phyloP scores from a whole-genome alignment of 192 early-diverging fungal genomes.

The Gamsiella multidivaricata region DNA sequence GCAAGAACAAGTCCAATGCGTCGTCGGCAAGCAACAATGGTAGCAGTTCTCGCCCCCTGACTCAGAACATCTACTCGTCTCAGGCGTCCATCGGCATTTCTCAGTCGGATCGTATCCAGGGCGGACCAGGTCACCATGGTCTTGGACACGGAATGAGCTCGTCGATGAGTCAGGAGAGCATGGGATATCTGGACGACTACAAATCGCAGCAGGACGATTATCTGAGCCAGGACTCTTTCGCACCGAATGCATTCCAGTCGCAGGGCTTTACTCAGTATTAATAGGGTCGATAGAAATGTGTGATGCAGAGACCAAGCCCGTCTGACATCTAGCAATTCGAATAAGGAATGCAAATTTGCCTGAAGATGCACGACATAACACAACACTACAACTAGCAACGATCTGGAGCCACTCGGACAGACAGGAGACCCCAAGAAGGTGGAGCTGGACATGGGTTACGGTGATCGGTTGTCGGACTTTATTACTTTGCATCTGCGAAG shows the following conservation, averaged over 20 bases:
- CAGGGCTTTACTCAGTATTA: constrained; percentile 69
- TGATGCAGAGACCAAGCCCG: background rate
- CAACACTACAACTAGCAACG: too few relatives aligned
- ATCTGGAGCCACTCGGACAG: too few relatives aligned
- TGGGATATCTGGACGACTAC: constrained; percentile 63
- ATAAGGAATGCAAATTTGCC: too few relatives aligned
- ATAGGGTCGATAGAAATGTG: background rate
- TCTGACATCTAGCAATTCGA: too few relatives aligned
- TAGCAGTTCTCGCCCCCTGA: constrained; percentile 47
- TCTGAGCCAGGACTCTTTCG: constrained; percentile 68
- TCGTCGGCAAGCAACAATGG: constrained; percentile 26
- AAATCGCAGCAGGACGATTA: constrained; percentile 69
- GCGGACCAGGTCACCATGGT: constrained; percentile 20
- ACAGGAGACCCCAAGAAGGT: too few relatives aligned
- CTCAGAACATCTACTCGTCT: constrained; percentile 68
- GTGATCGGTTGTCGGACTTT: too few relatives aligned
- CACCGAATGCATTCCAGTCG: constrained; percentile 60
- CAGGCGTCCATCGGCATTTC: constrained; percentile 67
- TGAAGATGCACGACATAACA: too few relatives aligned
- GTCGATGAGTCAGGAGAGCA: constrained; percentile 67
- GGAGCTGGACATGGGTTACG: too few relatives aligned
- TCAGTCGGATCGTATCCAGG: constrained; percentile 64
- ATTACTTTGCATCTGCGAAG: too few relatives aligned
- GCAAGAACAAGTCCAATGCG: constrained; percentile 57
- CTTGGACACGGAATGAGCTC: constrained; percentile 45